Evolutionary conservation across 2,329 filamentous ascomycete species (phyloP).

Genomic region (Parasarocladium wereldwijsianum): DNA sequence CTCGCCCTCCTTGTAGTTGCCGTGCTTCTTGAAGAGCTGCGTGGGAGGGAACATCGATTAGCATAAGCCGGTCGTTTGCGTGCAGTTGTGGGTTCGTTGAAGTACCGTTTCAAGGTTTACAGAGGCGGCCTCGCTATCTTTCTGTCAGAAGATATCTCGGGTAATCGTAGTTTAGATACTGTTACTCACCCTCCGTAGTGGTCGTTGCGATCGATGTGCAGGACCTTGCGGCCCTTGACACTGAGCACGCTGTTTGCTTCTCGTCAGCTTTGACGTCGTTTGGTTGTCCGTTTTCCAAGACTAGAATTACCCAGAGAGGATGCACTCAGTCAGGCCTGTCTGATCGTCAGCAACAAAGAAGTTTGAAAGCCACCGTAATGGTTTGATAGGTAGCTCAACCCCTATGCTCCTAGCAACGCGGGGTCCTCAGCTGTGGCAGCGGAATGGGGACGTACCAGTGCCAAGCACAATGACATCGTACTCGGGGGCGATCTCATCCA

Average conservation of each 20-base stretch:
- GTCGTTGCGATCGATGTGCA: conserved; percentile 97
- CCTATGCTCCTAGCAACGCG: conserved; percentile 8
- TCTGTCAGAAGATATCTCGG: conserved; percentile 14
- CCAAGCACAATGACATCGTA: conserved; percentile 98
- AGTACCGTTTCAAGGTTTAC: conserved; percentile 93
- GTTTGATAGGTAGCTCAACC: conserved; percentile 3
- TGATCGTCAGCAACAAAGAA: conserved; percentile 10
- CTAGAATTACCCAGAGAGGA: conserved; percentile 73
- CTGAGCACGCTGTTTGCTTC: conserved; percentile 58
- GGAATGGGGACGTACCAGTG: conserved; percentile 56
- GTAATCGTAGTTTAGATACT: no score
- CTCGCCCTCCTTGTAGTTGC: conserved; percentile 62
- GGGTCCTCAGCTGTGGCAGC: conserved; percentile 1
- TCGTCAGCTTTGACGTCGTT: no score
- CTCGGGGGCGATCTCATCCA: conserved; percentile 97
- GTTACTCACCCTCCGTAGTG: conserved; percentile 92
- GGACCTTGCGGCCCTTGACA: conserved; percentile 97
- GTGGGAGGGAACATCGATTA: conserved; percentile 8
- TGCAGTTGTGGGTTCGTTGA: conserved; percentile 15
- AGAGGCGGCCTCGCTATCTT: conserved; percentile 67
- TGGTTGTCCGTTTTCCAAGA: no score
- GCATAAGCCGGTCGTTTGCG: conserved; percentile 6
- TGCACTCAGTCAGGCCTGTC: conserved; percentile 91
- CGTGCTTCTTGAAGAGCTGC: conserved; percentile 93
- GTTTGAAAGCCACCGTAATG: no score